A percentile compares a stretch with the other conserved stretches of the same genome.
These are phyloP conservation scores for Camellia lanceoleosa DNA, from an alignment of 148 eudicot species.

Conservation along the genomic window DNA sequence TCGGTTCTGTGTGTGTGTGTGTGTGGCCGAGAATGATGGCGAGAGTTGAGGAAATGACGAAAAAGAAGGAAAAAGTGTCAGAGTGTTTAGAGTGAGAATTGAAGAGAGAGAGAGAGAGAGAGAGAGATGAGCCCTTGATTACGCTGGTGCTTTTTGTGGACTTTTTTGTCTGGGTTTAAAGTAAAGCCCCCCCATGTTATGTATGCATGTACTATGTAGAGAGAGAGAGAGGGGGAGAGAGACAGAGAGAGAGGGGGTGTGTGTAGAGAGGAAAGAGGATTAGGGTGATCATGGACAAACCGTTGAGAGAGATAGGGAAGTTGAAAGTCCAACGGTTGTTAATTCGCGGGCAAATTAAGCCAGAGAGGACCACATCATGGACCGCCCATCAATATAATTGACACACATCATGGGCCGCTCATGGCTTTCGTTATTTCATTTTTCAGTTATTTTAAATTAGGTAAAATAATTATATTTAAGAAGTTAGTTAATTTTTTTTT, in stretches of 20 bases:
- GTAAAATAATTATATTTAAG: too few relatives aligned
- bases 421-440: too few relatives aligned
- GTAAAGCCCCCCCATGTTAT: background rate
- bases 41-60: conserved; percentile 17
- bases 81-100: background rate
- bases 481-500: too few relatives aligned
- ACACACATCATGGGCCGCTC: background rate
- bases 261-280: background rate
- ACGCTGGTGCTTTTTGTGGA: conserved; percentile 14
- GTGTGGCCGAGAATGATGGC: conserved; percentile 21
- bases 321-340: conserved; percentile 18
- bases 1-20: conserved; percentile 4
- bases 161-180: background rate
- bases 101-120: conserved; percentile 18
- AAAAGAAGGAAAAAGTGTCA: background rate
- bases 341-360: background rate
- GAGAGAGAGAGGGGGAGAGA: too few relatives aligned
- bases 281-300: conserved; percentile 31
- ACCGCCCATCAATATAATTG: background rate
- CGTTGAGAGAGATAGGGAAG: conserved; percentile 22
- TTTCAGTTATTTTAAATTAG: too few relatives aligned
- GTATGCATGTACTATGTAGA: too few relatives aligned
- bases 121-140: conserved; percentile 6
- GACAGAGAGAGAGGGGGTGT: too few relatives aligned
- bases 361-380: background rate